These are phyloP conservation scores for Byssothecium circinans DNA, from an alignment of 2,329 filamentous ascomycete species.

Conservation along the genomic window DNA sequence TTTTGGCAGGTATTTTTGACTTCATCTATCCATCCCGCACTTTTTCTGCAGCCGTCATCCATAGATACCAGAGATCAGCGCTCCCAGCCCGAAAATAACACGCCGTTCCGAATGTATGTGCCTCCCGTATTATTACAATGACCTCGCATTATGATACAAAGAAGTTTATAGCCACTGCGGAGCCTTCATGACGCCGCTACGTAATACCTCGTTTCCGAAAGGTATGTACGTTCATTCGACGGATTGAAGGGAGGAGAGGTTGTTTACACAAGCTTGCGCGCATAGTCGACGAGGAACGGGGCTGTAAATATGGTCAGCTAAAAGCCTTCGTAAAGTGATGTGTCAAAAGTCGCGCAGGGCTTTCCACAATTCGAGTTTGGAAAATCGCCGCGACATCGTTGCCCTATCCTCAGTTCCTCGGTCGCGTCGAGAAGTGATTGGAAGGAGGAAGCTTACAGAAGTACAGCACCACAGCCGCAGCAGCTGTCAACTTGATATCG, in stretches of 20 bases:
- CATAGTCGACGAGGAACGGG: constrained; percentile 59
- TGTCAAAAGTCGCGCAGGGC: too few relatives aligned
- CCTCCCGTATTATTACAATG: constrained; percentile 12
- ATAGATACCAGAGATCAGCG: constrained; percentile 6
- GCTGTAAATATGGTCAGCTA: too few relatives aligned
- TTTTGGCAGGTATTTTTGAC: neutral
- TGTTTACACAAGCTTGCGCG: constrained; percentile 53
- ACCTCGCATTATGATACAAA: neutral
- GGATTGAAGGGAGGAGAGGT: neutral
- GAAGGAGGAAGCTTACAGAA: constrained; percentile 62
- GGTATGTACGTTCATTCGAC: neutral
- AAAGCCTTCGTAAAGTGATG: too few relatives aligned
- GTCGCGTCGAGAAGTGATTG: too few relatives aligned
- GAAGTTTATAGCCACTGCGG: neutral
- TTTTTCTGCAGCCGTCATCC: neutral
- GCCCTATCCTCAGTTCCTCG: neutral
- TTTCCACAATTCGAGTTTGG: too few relatives aligned
- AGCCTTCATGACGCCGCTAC: too few relatives aligned
- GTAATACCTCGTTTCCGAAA: too few relatives aligned
- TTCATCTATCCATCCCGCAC: constrained; percentile 6
- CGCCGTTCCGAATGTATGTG: neutral
- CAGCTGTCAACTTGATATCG: constrained; percentile 68
- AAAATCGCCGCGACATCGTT: neutral
- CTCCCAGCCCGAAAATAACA: neutral
- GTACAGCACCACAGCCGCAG: constrained; percentile 70